phyloP scores from a whole-genome alignment of 345 rosid genomes.

The Sonneratia alba region DNA sequence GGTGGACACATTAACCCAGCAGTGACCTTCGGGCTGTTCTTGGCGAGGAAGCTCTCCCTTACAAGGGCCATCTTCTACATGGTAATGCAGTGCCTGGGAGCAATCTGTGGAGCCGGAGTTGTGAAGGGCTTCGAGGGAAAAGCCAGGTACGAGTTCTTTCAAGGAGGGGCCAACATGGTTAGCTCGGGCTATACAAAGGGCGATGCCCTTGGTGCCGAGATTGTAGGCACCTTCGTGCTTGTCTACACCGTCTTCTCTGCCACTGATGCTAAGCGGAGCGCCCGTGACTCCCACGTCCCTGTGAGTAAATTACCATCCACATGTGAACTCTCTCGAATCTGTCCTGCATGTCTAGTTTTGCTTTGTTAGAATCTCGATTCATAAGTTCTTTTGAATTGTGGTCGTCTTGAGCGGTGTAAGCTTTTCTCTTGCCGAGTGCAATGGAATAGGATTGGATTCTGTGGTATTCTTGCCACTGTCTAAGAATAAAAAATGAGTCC shows the following conservation, averaged over 20 bases:
- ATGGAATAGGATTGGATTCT: too few relatives aligned
- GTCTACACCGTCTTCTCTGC: conserved; percentile 41
- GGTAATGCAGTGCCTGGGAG: conserved; percentile 23
- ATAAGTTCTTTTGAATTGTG: too few relatives aligned
- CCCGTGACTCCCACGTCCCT: conserved; percentile 31
- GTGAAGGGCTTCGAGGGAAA: conserved; percentile 23
- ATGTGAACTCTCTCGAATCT: background rate
- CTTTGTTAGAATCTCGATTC: too few relatives aligned
- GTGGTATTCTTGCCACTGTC: too few relatives aligned
- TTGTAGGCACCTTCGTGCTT: conserved; percentile 18
- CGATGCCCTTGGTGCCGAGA: conserved; percentile 22
- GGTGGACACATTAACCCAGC: conserved; percentile 31
- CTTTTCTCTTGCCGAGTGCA: too few relatives aligned
- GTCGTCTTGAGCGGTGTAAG: too few relatives aligned
- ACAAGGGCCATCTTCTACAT: conserved; percentile 27
- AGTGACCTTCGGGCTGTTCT: conserved; percentile 24
- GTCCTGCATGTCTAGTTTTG: background rate
- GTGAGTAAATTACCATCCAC: background rate
- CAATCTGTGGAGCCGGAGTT: conserved; percentile 25
- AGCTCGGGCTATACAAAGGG: conserved; percentile 22
- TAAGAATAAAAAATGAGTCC: too few relatives aligned
- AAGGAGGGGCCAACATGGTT: conserved; percentile 23
- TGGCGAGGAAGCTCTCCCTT: conserved; percentile 26
- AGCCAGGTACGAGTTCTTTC: conserved; percentile 10
- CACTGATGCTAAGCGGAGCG: conserved; percentile 34